Evolutionary conservation across 345 rosid genomes (phyloP).

Genomic region (Boechera retrofracta): DNA sequence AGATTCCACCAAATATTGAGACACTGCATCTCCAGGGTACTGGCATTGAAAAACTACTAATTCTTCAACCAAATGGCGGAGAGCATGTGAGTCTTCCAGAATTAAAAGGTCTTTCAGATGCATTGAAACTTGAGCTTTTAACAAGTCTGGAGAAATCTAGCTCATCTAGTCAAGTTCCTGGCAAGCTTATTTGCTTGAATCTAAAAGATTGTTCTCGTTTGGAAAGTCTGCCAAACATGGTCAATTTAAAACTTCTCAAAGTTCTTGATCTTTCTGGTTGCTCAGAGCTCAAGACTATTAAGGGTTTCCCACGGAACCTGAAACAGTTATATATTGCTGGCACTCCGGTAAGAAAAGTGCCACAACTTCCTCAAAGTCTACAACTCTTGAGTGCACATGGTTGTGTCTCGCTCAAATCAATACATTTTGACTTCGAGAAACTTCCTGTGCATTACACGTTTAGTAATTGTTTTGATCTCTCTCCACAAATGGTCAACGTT

Average conservation of each 20-base stretch:
- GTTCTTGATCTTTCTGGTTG: slow-evolving; percentile 22
- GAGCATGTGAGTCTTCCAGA: background rate
- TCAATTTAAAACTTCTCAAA: background rate
- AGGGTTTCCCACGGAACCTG: slow-evolving; percentile 12
- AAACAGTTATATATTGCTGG: slow-evolving; percentile 23
- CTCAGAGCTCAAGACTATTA: background rate
- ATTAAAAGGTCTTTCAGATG: background rate
- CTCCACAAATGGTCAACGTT: background rate
- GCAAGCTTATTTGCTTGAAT: slow-evolving; percentile 10
- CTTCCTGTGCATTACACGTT: slow-evolving; percentile 17
- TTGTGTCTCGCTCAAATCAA: background rate
- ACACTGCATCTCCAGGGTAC: too few relatives aligned
- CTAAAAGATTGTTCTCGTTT: slow-evolving; percentile 13
- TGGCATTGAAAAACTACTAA: too few relatives aligned
- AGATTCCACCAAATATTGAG: too few relatives aligned
- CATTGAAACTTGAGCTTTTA: background rate
- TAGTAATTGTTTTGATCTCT: slow-evolving; percentile 33
- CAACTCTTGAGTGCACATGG: slow-evolving; percentile 2
- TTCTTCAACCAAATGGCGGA: too few relatives aligned
- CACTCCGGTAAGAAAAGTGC: slow-evolving; percentile 6
- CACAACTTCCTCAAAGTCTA: slow-evolving; percentile 38
- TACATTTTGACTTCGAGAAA: too few relatives aligned
- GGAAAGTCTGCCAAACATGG: slow-evolving; percentile 15
- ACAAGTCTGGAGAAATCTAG: background rate
- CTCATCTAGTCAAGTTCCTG: background rate